Base-by-base conservation (phyloP, 306 rosid genomes). In the Pterocarpus macrocarpus region DNA sequence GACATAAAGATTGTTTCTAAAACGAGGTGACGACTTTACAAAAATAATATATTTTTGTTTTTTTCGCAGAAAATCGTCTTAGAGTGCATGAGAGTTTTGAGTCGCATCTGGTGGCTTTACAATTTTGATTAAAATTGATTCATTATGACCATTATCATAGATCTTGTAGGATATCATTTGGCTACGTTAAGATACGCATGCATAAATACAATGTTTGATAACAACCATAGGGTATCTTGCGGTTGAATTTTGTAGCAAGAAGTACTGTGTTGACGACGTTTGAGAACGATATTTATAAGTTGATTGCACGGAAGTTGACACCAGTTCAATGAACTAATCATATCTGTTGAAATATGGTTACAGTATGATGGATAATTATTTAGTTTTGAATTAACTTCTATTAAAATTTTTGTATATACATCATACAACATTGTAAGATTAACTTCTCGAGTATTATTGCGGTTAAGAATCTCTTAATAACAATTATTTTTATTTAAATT, bases 141-240 rank as follows among this genome's bases (percentile, higher is more conserved):
- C 15, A 53, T 35, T 28, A 30, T 50, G 58, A 71, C 30, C 9
- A 68, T 4, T 15, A 15, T 16, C 2, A 55, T 50, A 49, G 76
- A 80, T 84, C 30, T 68, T 62, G 9, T 50, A 49, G 69, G 81
- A 84, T 79, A 68, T 74, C 41, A 32, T 39, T 64, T 78, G 52
- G 89, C 77, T 67, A 76, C 22, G 73, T 80, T 76, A 57, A 69
- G 84, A 78, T 81, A 55, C 73, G 86, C 30, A 80, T 61, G 7
- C 10, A 35, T 38, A 77, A 68, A 22, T 71, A 16, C 17, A 30
- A 41, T 79, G 67, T 73, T 64, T 47, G 76, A 84, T 73, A 61
- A 63, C 39, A 47, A 63, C 52, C 45, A 28, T 17, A 61, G 71
- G 38, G 58, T 36, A 83, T 85, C 74, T 85, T 59, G 70, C 69